Base-by-base conservation (phyloP, 2,329 filamentous ascomycete genomes). In the Venturia oleaginea region DNA sequence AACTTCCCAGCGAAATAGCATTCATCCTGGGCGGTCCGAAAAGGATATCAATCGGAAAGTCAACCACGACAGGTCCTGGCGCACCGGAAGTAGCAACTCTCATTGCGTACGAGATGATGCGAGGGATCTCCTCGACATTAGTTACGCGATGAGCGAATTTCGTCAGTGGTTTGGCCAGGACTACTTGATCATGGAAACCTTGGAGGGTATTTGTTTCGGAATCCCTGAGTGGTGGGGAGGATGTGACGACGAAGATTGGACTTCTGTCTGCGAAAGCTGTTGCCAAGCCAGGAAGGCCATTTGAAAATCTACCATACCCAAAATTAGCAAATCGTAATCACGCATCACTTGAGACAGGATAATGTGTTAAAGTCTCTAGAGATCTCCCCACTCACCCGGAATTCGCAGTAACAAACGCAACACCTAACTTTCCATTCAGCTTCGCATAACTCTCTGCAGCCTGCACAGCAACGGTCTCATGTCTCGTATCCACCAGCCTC, bases 321-420 rank as follows among this genome's bases (percentile, higher is more conserved):
- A 40, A 46, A 13, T 61, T 15, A n/a, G 43, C 42, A 17, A 24
- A 40, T 4, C 15, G 40, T 5, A 40, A n/a, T n/a, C n/a, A n/a
- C n/a, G n/a, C n/a, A n/a, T n/a, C n/a, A n/a, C n/a, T n/a, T n/a
- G n/a, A n/a, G n/a, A n/a, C n/a, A n/a, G n/a, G n/a, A n/a, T n/a
- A n/a, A n/a, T n/a, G n/a, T n/a, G n/a, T n/a, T n/a, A n/a, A n/a
- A n/a, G n/a, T n/a, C n/a, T n/a, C n/a, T n/a, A n/a, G n/a, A 42
- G 15, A 10, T 42, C 40, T 11, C 13, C 13, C 34, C 19, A 64
- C 48, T 46, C 66, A 79, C 78, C 78, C 78, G 66, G 78, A 80
- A 61, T 80, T 80, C 0, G 78, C 78, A 13, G 79, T 80, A 1
- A 80, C 74, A 64, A 81, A 80, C 65, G 75, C 77, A n/a, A 76